These are phyloP conservation scores for Cladosporium sp. DNA, from an alignment of 2,329 filamentous ascomycete species.

Conservation along the genomic window DNA sequence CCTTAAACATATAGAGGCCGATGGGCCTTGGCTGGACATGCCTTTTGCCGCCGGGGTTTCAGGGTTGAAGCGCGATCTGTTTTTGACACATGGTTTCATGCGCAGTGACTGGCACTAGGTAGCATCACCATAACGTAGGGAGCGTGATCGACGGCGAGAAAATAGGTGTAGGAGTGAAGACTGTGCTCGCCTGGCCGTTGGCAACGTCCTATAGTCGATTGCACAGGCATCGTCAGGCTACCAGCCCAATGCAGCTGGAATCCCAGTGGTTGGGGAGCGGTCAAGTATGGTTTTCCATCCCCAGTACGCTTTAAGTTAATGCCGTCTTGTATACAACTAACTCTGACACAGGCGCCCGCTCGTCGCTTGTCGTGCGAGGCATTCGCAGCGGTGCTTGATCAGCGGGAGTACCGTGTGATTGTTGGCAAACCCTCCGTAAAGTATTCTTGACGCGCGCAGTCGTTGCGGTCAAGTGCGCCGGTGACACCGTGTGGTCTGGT, in stretches of 20 bases:
- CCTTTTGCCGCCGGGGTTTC: conserved; percentile 18
- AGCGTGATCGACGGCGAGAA: neutral
- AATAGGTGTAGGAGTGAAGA: neutral
- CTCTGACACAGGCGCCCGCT: neutral
- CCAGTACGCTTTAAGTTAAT: neutral
- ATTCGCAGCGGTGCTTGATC: neutral
- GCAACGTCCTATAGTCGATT: neutral
- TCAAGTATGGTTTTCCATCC: neutral
- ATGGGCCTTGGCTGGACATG: conserved; percentile 5
- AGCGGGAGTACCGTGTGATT: neutral
- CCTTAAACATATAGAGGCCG: conserved; percentile 17
- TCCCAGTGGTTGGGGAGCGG: conserved; percentile 3
- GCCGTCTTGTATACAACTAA: neutral
- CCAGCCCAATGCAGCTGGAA: neutral
- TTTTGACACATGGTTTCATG: conserved; percentile 1
- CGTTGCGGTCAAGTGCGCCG: neutral
- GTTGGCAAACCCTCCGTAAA: neutral
- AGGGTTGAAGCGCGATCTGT: neutral
- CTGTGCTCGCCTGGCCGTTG: neutral
- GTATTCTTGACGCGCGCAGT: neutral
- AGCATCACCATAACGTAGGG: neutral
- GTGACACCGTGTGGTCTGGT: neutral
- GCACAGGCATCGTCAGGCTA: neutral
- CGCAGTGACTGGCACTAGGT: neutral
- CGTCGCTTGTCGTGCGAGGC: neutral